Percentiles rank a stretch among this genome's conserved stretches.
phyloP scores from a whole-genome alignment of 139 green algal genomes.

The Chlorella sp. region DNA sequence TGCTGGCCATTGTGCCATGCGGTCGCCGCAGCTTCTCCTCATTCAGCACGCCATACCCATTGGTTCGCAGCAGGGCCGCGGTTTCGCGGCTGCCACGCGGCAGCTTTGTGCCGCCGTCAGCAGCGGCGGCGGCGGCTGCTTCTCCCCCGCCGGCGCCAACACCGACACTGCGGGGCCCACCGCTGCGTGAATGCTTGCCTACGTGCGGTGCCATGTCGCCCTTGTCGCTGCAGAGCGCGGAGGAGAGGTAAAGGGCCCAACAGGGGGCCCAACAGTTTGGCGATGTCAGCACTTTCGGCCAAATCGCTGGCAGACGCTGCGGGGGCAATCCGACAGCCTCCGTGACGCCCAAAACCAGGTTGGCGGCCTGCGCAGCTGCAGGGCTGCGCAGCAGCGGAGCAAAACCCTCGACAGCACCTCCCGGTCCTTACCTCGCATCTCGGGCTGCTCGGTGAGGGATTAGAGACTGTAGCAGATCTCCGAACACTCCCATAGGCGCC shows the following conservation, averaged over 20 bases:
- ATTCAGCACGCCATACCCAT: constrained; percentile 15
- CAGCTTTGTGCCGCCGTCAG: neutral
- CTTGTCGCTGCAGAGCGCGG: neutral
- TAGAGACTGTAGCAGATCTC: too few relatives aligned
- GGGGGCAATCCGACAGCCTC: too few relatives aligned
- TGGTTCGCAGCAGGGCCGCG: constrained; percentile 14
- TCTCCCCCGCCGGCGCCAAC: neutral
- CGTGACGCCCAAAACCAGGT: too few relatives aligned
- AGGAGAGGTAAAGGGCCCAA: too few relatives aligned
- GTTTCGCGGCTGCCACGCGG: constrained; percentile 15
- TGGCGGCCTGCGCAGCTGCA: too few relatives aligned
- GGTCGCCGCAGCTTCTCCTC: neutral
- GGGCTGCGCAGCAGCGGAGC: neutral
- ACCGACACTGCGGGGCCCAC: neutral
- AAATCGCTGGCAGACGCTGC: too few relatives aligned
- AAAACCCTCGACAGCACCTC: neutral
- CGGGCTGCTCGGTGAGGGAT: too few relatives aligned
- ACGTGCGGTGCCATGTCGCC: neutral
- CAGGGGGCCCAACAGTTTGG: too few relatives aligned
- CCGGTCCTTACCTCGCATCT: too few relatives aligned
- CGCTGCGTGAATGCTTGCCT: neutral
- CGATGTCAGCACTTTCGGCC: too few relatives aligned
- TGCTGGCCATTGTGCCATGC: neutral
- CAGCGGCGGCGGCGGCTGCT: neutral
- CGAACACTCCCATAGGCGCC: too few relatives aligned